A percentile compares a stretch with the other conserved stretches of the same genome.
Evolutionary conservation across 2,329 filamentous ascomycete genomes (phyloP).

Genomic region (Domatiomyces globalis): DNA sequence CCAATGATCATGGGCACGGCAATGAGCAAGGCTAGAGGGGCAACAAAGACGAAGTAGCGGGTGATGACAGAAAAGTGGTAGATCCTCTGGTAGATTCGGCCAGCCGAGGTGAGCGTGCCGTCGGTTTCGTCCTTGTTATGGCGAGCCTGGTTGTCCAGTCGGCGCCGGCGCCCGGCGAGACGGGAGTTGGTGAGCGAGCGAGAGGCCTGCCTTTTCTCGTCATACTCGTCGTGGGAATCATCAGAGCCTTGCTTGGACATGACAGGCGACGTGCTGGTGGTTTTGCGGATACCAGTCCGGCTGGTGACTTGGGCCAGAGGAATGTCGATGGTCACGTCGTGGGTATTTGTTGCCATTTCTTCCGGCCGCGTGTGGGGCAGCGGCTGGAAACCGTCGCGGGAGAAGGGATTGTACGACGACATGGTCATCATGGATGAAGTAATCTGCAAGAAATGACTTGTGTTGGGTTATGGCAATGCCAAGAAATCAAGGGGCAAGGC

Average conservation of each 20-base stretch:
- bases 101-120: slow-evolving; percentile 44
- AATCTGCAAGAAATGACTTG: not conserved
- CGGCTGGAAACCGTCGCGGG: slow-evolving; percentile 32
- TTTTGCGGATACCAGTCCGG: slow-evolving; percentile 32
- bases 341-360: slow-evolving; percentile 31
- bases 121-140: slow-evolving; percentile 28
- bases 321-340: slow-evolving; percentile 47
- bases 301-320: slow-evolving; percentile 44
- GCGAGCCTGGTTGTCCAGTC: slow-evolving; percentile 23
- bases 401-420: slow-evolving; percentile 25
- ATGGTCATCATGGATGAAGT: not conserved
- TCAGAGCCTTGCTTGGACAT: slow-evolving; percentile 23
- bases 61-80: slow-evolving; percentile 50
- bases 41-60: slow-evolving; percentile 49
- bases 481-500: no score
- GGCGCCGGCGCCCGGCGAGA: slow-evolving; percentile 21
- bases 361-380: slow-evolving; percentile 24
- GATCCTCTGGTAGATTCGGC: slow-evolving; percentile 46
- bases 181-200: not conserved
- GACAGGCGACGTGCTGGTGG: slow-evolving; percentile 17
- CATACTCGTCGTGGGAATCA: slow-evolving; percentile 5
- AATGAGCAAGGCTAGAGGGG: slow-evolving; percentile 43
- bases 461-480: no score
- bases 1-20: slow-evolving; percentile 51
- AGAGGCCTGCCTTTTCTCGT: slow-evolving; percentile 12